Conservation (phyloP, 345 rosid genomes). For the Syzygium jambos region DNA sequence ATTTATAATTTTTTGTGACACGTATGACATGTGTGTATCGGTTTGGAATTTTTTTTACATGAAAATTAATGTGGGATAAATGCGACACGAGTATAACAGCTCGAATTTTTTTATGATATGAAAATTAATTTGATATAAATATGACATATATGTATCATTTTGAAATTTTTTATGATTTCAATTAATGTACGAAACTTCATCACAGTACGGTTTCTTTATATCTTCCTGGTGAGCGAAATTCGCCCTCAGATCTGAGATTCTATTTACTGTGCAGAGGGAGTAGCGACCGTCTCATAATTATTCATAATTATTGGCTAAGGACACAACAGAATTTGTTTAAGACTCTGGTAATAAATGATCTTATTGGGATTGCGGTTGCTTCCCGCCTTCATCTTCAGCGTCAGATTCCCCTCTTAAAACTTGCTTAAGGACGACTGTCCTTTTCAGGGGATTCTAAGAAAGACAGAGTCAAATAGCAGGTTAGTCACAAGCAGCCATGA, state of each 20-base stretch:
- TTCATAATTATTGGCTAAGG: background rate
- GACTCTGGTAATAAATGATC: background rate
- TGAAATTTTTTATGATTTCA: fast-evolving
- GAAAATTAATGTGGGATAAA: background rate
- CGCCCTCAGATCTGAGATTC: background rate
- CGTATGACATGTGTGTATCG: background rate
- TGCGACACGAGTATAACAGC: background rate
- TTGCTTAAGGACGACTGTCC: background rate
- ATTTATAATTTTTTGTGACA: background rate
- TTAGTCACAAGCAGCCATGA: background rate
- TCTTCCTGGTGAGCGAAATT: background rate
- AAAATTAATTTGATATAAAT: too few relatives aligned
- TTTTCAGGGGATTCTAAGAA: background rate
- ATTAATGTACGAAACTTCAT: background rate
- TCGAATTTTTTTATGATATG: too few relatives aligned
- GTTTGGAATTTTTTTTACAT: background rate
- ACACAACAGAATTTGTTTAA: background rate
- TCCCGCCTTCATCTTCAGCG: background rate
- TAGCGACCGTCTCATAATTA: background rate
- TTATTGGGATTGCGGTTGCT: background rate
- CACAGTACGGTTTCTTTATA: background rate
- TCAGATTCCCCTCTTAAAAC: background rate
- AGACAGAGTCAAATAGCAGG: background rate
- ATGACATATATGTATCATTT: too few relatives aligned
- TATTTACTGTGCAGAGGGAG: background rate